Evolutionary conservation across 2,329 filamentous ascomycete genomes (phyloP), one percentile per base, ranked within the genome.

Genomic region (Monilinia laxa): DNA sequence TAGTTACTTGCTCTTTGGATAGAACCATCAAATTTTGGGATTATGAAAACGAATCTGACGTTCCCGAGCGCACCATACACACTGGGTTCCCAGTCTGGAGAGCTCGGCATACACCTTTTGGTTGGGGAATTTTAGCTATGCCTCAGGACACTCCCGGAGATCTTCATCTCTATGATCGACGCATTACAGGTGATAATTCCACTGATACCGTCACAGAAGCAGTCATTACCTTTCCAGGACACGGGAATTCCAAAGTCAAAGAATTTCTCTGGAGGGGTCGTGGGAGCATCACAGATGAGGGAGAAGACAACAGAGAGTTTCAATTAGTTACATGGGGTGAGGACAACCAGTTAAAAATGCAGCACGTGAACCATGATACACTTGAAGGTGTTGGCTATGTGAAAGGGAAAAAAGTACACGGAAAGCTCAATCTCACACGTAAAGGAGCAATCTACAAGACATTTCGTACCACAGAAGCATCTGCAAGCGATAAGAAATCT

Each of bases 11-110:
- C 77, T 96, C 93, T 1, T 81, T 97, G 59, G 93, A 97, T 76
- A 92, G 90, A 76, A 96, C 90, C 52, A 94, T 97, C 78, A 96
- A 96, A 76, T 90, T 97, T 71, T 97, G 93, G 93, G 90, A 97
- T 76, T 92, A 93, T 72, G 83, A 81, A 2, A 81, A 80, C 65
- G 81, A 84, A 23, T 82, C 87, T 5, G 84, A 91, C 69, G 80
- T 83, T 23, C 89, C 91, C 0, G 90, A 94, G 74, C 87, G 91
- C 68, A 85, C 93, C 55, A 93, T 97, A 65, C 83, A 84, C 58
- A 95, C 93, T 1, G 85, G 89, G 2, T 97, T 93, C 74, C 94
- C 93, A 0, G 90, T 97, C 28, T 96, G 93, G 92, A 86, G 93
- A 74, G 93, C 94, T 62, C 87, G 93, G 3, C 92, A 97, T 75